A percentile compares a stretch with the other conserved stretches of the same genome.
Conservation (phyloP, 345 rosid species). For the Durio zibethinus region DNA sequence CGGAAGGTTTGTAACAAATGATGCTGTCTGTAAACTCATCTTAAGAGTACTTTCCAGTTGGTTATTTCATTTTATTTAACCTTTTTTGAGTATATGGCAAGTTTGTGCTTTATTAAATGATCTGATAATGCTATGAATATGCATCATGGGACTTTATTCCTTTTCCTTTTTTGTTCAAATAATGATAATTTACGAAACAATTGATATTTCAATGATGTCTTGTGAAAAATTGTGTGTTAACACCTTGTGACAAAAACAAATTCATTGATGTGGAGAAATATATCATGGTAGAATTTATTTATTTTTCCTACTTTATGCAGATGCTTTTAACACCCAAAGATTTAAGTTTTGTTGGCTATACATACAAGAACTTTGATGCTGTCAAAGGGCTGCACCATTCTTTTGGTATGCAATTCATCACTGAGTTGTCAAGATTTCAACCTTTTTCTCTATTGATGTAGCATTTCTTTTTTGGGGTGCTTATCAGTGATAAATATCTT, state of each 20-base stretch:
- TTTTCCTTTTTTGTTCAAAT: neutral
- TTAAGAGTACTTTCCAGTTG: neutral
- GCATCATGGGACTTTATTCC: slow-evolving; percentile 3
- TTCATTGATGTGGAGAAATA: slow-evolving; percentile 39
- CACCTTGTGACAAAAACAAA: neutral
- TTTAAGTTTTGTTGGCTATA: slow-evolving; percentile 93
- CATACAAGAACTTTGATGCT: slow-evolving; percentile 95
- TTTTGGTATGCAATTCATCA: slow-evolving; percentile 46
- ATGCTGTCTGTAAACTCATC: neutral
- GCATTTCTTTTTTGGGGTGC: neutral
- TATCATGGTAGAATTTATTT: neutral
- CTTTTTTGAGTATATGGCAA: neutral
- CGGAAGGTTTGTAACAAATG: slow-evolving; percentile 64
- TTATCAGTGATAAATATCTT: neutral
- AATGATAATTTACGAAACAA: neutral
- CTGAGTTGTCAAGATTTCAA: neutral
- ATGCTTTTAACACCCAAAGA: slow-evolving; percentile 78
- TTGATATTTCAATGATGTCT: neutral
- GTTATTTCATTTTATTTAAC: neutral
- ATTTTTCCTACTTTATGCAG: slow-evolving; percentile 39
- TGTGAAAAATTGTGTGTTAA: neutral
- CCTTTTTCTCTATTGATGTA: too few relatives aligned
- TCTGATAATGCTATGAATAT: neutral
- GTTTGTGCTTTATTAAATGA: neutral
- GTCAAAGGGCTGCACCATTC: slow-evolving; percentile 68